These are phyloP conservation scores for Phytophthora quininea DNA, from an alignment of 352 stramenopile species.

Conservation along the genomic window DNA sequence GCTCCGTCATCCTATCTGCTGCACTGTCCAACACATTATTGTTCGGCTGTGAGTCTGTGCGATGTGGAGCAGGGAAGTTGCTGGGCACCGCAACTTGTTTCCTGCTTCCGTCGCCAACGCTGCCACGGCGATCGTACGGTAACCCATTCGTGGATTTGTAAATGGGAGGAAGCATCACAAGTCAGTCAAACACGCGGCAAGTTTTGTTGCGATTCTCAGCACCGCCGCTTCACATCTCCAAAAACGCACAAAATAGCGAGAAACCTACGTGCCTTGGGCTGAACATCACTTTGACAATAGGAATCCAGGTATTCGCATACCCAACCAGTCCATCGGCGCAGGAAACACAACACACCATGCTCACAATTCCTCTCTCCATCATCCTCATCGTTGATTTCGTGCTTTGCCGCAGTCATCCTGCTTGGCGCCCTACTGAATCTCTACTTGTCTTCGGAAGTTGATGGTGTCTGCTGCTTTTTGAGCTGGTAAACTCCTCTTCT, in stretches of 20 bases:
- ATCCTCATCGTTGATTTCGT: constrained; percentile 37
- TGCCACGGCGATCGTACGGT: constrained; percentile 19
- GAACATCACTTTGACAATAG: not conserved
- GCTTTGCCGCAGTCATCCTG: constrained; percentile 14
- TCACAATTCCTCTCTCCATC: constrained; percentile 29
- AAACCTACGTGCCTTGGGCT: constrained; percentile 11
- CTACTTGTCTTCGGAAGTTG: constrained; percentile 36
- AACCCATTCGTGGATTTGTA: constrained; percentile 38
- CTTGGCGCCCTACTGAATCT: constrained; percentile 24
- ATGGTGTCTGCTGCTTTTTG: constrained; percentile 14
- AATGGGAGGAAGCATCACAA: constrained; percentile 54
- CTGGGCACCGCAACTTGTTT: constrained; percentile 14
- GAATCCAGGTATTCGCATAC: constrained; percentile 3
- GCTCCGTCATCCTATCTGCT: constrained; percentile 21
- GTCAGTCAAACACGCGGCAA: not conserved
- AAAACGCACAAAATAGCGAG: constrained; percentile 18
- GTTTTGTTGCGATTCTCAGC: not conserved
- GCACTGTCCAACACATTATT: not conserved
- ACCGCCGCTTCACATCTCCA: constrained; percentile 8
- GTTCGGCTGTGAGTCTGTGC: constrained; percentile 4
- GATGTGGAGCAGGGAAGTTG: constrained; percentile 14
- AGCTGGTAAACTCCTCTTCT: constrained; percentile 23
- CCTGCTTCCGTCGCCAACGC: constrained; percentile 16
- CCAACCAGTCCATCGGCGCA: constrained; percentile 2
- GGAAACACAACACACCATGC: constrained; percentile 8